Evolutionary conservation across 441 rosid species (phyloP).

Genomic region (Gossypium gossypioides): DNA sequence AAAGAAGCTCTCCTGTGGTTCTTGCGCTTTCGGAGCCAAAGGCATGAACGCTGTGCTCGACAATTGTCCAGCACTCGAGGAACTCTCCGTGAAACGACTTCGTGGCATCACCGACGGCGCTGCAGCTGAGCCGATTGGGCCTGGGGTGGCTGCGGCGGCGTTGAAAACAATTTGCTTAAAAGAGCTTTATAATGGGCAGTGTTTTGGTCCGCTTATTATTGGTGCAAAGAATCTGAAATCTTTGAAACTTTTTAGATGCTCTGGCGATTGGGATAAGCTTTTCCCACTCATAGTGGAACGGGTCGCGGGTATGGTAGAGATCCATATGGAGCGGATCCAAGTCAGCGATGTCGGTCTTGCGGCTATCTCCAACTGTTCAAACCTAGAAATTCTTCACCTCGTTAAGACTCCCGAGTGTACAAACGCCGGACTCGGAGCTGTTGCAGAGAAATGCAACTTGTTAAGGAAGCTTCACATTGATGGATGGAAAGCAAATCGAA

Average conservation of each 20-base stretch:
- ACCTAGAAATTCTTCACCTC: conserved; percentile 59
- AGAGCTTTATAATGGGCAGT: conserved; percentile 66
- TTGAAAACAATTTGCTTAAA: conserved; percentile 57
- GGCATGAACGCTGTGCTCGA: conserved; percentile 84
- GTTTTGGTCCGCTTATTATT: conserved; percentile 53
- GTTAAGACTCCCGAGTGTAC: conserved; percentile 67
- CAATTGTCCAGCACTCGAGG: conserved; percentile 60
- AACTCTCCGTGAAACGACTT: conserved; percentile 67
- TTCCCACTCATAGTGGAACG: conserved; percentile 34
- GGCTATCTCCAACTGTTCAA: conserved; percentile 42
- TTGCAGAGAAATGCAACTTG: conserved; percentile 49
- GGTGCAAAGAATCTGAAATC: conserved; percentile 53
- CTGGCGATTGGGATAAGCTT: conserved; percentile 73
- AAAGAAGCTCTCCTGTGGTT: conserved; percentile 75
- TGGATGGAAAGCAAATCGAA: conserved; percentile 61
- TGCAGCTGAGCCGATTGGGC: conserved; percentile 52
- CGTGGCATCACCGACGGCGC: conserved; percentile 49
- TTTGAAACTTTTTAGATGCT: conserved; percentile 60
- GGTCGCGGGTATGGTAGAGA: conserved; percentile 43
- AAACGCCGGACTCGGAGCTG: conserved; percentile 36
- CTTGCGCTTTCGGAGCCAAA: conserved; percentile 69
- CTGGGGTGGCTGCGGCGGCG: conserved; percentile 49
- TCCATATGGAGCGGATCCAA: conserved; percentile 63
- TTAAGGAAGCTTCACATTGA: conserved; percentile 69
- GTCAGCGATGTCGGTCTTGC: conserved; percentile 53